These are phyloP conservation scores for Claviceps paspali DNA, from an alignment of 2,329 filamentous ascomycete genomes.

Conservation along the genomic window DNA sequence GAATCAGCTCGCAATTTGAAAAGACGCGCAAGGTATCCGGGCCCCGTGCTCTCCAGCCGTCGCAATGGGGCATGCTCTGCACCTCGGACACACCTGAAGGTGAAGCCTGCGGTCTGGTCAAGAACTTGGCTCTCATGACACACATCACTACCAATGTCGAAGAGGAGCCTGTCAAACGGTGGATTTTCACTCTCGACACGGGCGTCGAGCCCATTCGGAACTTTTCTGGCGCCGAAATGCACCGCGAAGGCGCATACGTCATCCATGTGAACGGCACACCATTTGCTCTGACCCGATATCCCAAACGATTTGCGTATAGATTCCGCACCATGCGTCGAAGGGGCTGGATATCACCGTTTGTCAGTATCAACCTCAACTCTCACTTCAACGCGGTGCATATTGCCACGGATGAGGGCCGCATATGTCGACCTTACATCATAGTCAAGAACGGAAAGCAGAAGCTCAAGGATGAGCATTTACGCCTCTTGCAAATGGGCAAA, in stretches of 20 bases:
- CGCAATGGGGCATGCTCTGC: slow-evolving; percentile 96
- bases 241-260: slow-evolving; percentile 68
- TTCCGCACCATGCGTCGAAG: slow-evolving; percentile 80
- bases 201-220: slow-evolving; percentile 63
- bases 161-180: slow-evolving; percentile 73
- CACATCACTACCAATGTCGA: slow-evolving; percentile 97
- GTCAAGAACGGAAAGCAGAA: slow-evolving; percentile 78
- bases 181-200: slow-evolving; percentile 75
- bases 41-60: slow-evolving; percentile 87
- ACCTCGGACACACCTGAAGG: slow-evolving; percentile 96
- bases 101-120: slow-evolving; percentile 93
- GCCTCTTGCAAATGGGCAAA: slow-evolving; percentile 66
- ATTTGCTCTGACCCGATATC: slow-evolving; percentile 70
- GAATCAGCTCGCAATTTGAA: slow-evolving; percentile 96
- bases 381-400: slow-evolving; percentile 88
- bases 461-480: slow-evolving; percentile 63
- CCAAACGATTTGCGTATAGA: slow-evolving; percentile 69
- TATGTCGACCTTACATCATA: slow-evolving; percentile 90
- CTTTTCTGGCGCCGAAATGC: slow-evolving; percentile 67
- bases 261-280: slow-evolving; percentile 95
- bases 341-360: slow-evolving; percentile 87
- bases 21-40: slow-evolving; percentile 96
- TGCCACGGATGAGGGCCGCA: slow-evolving; percentile 90
- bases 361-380: slow-evolving; percentile 90
- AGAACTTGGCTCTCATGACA: slow-evolving; percentile 96